These are phyloP conservation scores for Candida orba DNA, from an alignment of 805 yeast genomes.

Conservation along the genomic window DNA sequence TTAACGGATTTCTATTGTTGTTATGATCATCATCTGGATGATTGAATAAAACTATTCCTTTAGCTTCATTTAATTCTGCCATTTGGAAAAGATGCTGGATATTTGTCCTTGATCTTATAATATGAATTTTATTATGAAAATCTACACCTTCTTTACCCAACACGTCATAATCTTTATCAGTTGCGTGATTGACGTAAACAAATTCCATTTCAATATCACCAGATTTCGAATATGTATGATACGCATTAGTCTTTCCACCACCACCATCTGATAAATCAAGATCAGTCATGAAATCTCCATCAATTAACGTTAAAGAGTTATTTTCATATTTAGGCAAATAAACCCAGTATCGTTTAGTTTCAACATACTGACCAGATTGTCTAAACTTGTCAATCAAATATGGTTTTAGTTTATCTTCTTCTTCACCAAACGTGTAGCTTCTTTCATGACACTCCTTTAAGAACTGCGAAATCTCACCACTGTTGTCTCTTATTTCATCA, in stretches of 20 bases:
- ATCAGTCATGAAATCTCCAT: slow-evolving; percentile 37
- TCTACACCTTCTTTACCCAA: slow-evolving; percentile 35
- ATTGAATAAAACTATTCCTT: slow-evolving; percentile 43
- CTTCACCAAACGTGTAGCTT: slow-evolving; percentile 24
- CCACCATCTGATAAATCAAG: slow-evolving; percentile 32
- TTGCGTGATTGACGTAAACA: slow-evolving; percentile 57
- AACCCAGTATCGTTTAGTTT: slow-evolving; percentile 48
- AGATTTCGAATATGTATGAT: slow-evolving; percentile 57
- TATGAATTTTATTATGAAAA: slow-evolving; percentile 49
- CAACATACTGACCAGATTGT: slow-evolving; percentile 44
- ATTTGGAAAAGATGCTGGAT: background rate
- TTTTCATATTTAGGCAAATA: slow-evolving; percentile 47
- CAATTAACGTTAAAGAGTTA: slow-evolving; percentile 32
- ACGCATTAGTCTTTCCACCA: slow-evolving; percentile 35
- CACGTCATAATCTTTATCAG: slow-evolving; percentile 42
- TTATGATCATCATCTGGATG: slow-evolving; percentile 53
- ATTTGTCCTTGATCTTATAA: slow-evolving; percentile 35
- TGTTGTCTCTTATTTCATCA: slow-evolving; percentile 8
- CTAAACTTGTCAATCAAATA: slow-evolving; percentile 44
- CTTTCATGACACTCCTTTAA: slow-evolving; percentile 16
- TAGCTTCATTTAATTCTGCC: slow-evolving; percentile 57
- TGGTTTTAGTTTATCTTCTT: slow-evolving; percentile 37
- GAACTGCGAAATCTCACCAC: background rate
- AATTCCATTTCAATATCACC: slow-evolving; percentile 52
- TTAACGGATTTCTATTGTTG: slow-evolving; percentile 7